These are phyloP conservation scores for Halophytophthora batemanensis DNA, from an alignment of 352 stramenopile genomes.

Conservation along the genomic window DNA sequence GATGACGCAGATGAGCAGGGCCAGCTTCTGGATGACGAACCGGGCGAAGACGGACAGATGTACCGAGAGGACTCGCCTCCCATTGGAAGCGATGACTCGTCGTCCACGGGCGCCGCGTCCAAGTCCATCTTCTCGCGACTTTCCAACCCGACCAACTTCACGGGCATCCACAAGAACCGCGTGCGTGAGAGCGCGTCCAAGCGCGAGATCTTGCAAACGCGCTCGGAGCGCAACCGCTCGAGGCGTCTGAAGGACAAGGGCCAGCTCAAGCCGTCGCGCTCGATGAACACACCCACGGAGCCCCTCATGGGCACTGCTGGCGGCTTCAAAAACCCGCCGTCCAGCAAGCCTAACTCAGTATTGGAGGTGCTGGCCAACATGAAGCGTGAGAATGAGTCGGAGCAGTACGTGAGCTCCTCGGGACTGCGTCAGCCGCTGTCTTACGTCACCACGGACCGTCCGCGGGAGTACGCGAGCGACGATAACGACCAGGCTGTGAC, in stretches of 20 bases:
- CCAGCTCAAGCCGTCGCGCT: slow-evolving; percentile 45
- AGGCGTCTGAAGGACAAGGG: slow-evolving; percentile 67
- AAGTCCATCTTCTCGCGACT: slow-evolving; percentile 83
- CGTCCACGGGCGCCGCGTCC: slow-evolving; percentile 27
- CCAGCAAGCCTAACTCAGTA: slow-evolving; percentile 62
- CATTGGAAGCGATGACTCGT: slow-evolving; percentile 64
- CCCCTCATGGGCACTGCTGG: slow-evolving; percentile 35
- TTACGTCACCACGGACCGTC: slow-evolving; percentile 33
- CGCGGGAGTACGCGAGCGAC: slow-evolving; percentile 36
- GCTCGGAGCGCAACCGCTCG: slow-evolving; percentile 67
- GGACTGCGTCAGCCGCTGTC: slow-evolving; percentile 42
- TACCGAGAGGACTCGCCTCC: slow-evolving; percentile 48
- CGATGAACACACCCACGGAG: slow-evolving; percentile 49
- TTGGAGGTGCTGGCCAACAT: slow-evolving; percentile 83
- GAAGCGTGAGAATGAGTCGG: slow-evolving; percentile 75
- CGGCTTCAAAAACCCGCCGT: slow-evolving; percentile 49
- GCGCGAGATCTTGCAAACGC: slow-evolving; percentile 74
- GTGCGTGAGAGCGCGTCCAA: slow-evolving; percentile 77
- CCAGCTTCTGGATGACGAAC: slow-evolving; percentile 29
- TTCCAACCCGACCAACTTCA: slow-evolving; percentile 86
- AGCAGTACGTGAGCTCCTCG: slow-evolving; percentile 43
- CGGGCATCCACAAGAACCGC: slow-evolving; percentile 86
- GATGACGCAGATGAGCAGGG: slow-evolving; percentile 28
- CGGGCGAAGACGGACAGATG: slow-evolving; percentile 18
- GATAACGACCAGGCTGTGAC: slow-evolving; percentile 14